Percentiles rank a stretch among this genome's conserved stretches.
These are phyloP conservation scores for Aspergillus brunneoviolaceus DNA, from an alignment of 2,329 filamentous ascomycete genomes.

Conservation along the genomic window DNA sequence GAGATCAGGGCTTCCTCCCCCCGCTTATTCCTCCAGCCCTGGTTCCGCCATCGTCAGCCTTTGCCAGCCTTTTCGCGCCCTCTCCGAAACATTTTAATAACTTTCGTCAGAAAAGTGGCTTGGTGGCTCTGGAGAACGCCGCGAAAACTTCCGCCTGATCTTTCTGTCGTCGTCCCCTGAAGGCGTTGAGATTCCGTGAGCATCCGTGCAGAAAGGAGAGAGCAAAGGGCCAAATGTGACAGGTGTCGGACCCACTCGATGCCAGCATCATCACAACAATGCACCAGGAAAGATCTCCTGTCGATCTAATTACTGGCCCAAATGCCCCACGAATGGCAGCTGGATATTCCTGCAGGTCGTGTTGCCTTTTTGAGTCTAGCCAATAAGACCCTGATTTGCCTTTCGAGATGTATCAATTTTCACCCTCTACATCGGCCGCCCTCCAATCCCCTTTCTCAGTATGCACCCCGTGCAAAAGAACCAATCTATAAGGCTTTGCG, in stretches of 20 bases:
- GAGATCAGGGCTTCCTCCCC: too few species aligned
- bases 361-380: neutral
- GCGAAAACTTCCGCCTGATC: too few species aligned
- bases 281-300: neutral
- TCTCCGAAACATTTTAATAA: too few species aligned
- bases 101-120: too few species aligned
- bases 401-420: neutral
- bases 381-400: neutral
- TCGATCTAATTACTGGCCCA: neutral
- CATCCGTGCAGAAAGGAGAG: neutral
- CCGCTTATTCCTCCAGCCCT: too few species aligned
- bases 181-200: neutral
- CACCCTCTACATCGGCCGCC: neutral
- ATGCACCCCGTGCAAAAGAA: neutral
- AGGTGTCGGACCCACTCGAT: neutral
- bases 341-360: neutral
- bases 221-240: neutral
- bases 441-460: neutral
- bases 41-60: too few species aligned
- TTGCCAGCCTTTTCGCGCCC: too few species aligned
- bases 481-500: neutral
- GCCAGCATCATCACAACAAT: neutral
- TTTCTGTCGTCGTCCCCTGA: neutral
- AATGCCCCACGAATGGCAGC: neutral
- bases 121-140: too few species aligned